Percentiles rank a stretch among this genome's conserved stretches.
phyloP scores from a whole-genome alignment of 352 stramenopile genomes.

The Pythium inflatum region DNA sequence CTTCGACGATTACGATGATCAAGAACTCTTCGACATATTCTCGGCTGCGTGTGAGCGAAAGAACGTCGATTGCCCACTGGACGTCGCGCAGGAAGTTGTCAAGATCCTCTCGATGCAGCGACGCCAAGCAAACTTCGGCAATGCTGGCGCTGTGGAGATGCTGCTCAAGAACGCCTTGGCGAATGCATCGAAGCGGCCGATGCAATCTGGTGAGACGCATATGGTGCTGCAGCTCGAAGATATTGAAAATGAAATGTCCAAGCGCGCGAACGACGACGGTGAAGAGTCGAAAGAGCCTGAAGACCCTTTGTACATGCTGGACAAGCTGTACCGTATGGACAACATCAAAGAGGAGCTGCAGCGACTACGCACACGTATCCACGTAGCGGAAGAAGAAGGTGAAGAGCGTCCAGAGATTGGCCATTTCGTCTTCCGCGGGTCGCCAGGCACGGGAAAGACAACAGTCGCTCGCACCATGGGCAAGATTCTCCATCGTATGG shows the following conservation, averaged over 20 bases:
- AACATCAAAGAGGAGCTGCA: slow-evolving; percentile 58
- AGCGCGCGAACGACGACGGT: slow-evolving; percentile 32
- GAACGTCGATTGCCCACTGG: slow-evolving; percentile 51
- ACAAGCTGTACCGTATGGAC: slow-evolving; percentile 66
- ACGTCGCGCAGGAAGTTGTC: slow-evolving; percentile 57
- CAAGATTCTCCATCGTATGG: slow-evolving; percentile 93
- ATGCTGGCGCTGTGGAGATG: slow-evolving; percentile 87
- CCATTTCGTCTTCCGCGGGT: slow-evolving; percentile 90
- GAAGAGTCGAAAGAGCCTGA: slow-evolving; percentile 19
- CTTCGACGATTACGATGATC: slow-evolving; percentile 93
- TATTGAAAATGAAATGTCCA: slow-evolving; percentile 50
- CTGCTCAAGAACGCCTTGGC: slow-evolving; percentile 79
- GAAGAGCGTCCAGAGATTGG: slow-evolving; percentile 59
- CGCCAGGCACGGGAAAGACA: slow-evolving; percentile 88
- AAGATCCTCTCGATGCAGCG: slow-evolving; percentile 71
- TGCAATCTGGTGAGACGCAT: slow-evolving; percentile 37
- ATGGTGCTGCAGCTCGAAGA: slow-evolving; percentile 58
- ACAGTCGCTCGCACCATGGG: slow-evolving; percentile 92
- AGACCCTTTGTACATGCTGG: slow-evolving; percentile 51
- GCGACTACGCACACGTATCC: slow-evolving; percentile 61
- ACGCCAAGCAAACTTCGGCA: slow-evolving; percentile 87
- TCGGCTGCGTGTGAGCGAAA: slow-evolving; percentile 54
- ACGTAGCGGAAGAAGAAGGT: slow-evolving; percentile 71
- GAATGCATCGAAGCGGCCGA: slow-evolving; percentile 54
- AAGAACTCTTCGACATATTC: slow-evolving; percentile 82